phyloP scores from a whole-genome alignment of 371 early-diverging fungal genomes.

The Saksenaea oblongispora region DNA sequence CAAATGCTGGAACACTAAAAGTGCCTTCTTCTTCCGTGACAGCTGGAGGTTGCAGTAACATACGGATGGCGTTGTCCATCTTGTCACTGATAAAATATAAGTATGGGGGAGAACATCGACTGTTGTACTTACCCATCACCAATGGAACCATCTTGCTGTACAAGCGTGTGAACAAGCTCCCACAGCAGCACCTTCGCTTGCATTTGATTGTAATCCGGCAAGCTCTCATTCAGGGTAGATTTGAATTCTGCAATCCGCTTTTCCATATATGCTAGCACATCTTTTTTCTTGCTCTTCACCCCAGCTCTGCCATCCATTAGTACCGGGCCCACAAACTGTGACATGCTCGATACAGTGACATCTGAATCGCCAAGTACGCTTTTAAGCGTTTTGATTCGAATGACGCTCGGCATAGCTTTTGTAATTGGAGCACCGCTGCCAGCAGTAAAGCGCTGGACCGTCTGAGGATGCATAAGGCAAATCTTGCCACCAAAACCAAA shows the following conservation, averaged over 20 bases:
- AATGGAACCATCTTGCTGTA: conserved; percentile 71
- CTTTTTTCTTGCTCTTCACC: conserved; percentile 69
- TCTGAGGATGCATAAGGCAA: conserved; percentile 72
- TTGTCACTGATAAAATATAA: conserved; percentile 38
- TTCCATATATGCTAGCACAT: conserved; percentile 56
- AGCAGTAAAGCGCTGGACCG: conserved; percentile 64
- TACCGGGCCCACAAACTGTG: conserved; percentile 59
- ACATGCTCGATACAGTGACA: conserved; percentile 20
- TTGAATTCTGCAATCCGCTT: conserved; percentile 49
- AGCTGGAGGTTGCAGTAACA: conserved; percentile 39
- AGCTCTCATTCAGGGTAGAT: conserved; percentile 23
- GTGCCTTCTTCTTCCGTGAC: conserved; percentile 14
- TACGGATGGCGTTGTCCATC: conserved; percentile 57
- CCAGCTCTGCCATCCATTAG: conserved; percentile 56
- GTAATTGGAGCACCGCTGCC: conserved; percentile 47
- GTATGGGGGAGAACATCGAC: background rate
- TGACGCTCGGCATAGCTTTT: conserved; percentile 60
- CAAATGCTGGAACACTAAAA: conserved; percentile 46
- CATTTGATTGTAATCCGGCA: conserved; percentile 27
- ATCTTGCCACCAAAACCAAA: conserved; percentile 92
- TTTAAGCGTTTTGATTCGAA: conserved; percentile 53
- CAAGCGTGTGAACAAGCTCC: conserved; percentile 59
- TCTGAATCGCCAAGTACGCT: conserved; percentile 29
- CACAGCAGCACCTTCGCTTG: conserved; percentile 54
- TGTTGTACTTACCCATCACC: conserved; percentile 62